Evolutionary conservation across 73 alveolate genomes (phyloP), one percentile per base, ranked within the genome.

Genomic region (Blepharisma japonicum): DNA sequence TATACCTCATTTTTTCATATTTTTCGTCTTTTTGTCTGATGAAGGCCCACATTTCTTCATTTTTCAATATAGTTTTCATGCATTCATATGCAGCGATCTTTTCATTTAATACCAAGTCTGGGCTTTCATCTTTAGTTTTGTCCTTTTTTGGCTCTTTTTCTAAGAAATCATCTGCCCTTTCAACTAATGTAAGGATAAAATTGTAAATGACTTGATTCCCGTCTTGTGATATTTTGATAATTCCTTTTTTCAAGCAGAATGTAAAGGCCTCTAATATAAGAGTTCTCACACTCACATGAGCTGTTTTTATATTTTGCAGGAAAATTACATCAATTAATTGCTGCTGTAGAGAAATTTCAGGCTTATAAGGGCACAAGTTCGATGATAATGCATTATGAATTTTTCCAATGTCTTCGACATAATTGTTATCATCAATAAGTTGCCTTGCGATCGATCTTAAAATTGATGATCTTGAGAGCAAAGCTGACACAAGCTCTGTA

Each of bases 61-160:
- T 39, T 61, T 61, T 39, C 46, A 61, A 61, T 18, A 61, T 61
- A n/a, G 74, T 25, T 25, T 61, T 61, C 74, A 61, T 61, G 23
- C 74, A 61, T 61, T 61, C 74, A 61, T 14, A 61, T 2, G 74
- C 74, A 20, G 74, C 74, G 5, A 61, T 61, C 23, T 61, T 61
- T 61, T 61, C 74, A 61, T 11, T 61, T 9, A 9, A 14, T 2
- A 9, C 11, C 23, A 14, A 14, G 2, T 61, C 74, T 18, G 74
- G 74, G 46, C 50, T 20, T 18, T 61, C 74, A 14, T 61, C 74
- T 9, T 20, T 11, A 18, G 14, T 14, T 61, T 25, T 32, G 42
- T 32, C 42, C 42, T 32, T 14, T 20, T 53, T 53, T 4, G 67
- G 27, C n/a, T 53, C 67, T 53, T 53, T 53, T 53, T 53, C 67